Evolutionary conservation across 257 asterid species (phyloP), one percentile per base, ranked within the genome.

Genomic region (Solanum lignicaule): DNA sequence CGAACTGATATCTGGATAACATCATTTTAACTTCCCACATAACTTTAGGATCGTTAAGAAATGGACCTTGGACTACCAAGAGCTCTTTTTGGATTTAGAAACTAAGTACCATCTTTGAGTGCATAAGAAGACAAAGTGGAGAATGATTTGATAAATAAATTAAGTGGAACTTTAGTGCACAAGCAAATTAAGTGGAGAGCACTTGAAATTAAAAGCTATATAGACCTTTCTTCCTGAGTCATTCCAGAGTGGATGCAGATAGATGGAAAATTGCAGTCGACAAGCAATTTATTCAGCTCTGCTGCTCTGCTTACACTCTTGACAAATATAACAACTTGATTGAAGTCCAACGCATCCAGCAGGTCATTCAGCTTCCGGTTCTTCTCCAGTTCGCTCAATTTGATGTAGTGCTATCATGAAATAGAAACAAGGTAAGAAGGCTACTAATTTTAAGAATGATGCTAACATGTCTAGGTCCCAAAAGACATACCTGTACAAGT

Each of bases 161-260:
- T 35, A 74, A 74, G 29, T 73, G 27, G 2, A 21, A 33, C 82
- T 35, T 38, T 35, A 20, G 82, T 74, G 52, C 31, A 35, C 16
- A 74, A 21, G 82, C 82, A 74, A 36, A 74, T 74, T 35, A 35
- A 35, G 82, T 33, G 46, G 43, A 33, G 27, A 33, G 27, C 25
- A 18, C 81, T 73, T 73, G 18, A 74, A 73, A 73, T 35, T 20
- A 52, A 74, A 33, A 35, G 82, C 52, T 60, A 11, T 74, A 74
- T 90, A 39, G 46, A 95, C 98, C 98, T 94, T 89, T 95, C 98
- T 90, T 95, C 98, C 90, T 95, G 98, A 87, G 98, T 91, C 98
- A 95, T 95, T 91, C 98, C 98, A 89, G 98, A 95, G 90, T 95
- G 98, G 84, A 95, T 95, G 91, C 98, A 95, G 46, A 95, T 95